These are phyloP conservation scores for Fusarium annulatum DNA, from an alignment of 2,329 filamentous ascomycete species.

Conservation along the genomic window DNA sequence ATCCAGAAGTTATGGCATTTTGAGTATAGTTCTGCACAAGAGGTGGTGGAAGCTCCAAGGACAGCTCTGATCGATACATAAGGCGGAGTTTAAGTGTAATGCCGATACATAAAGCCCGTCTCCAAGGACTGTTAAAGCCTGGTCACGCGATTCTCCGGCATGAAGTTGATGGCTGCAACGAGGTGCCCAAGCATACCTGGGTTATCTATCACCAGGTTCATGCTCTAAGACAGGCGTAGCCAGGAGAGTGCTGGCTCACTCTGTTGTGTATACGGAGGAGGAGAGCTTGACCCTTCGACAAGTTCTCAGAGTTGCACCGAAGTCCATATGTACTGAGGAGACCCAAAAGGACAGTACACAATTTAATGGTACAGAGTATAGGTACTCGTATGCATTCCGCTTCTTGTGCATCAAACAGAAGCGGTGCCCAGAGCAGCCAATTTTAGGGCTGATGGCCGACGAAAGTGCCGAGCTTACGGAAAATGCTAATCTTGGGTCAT, in stretches of 20 bases:
- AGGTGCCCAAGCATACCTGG: background rate
- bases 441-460: background rate
- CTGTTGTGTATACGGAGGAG: background rate
- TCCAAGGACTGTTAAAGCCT: background rate
- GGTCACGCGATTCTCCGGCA: background rate
- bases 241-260: background rate
- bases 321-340: background rate
- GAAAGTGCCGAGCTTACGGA: background rate
- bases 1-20: background rate
- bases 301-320: background rate
- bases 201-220: background rate
- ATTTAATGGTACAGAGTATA: background rate
- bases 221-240: background rate
- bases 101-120: background rate
- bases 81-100: background rate
- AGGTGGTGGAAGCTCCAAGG: background rate
- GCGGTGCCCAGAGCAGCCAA: background rate
- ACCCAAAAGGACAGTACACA: background rate
- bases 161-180: background rate
- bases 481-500: too few relatives aligned
- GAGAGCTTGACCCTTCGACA: background rate
- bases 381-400: background rate
- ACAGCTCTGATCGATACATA: background rate
- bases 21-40: background rate
- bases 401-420: background rate